Percentiles rank a stretch among this genome's conserved stretches.
These are phyloP conservation scores for Garcileccinum viscosum DNA, from an alignment of 1,284 basidiomycete species.

Conservation along the genomic window DNA sequence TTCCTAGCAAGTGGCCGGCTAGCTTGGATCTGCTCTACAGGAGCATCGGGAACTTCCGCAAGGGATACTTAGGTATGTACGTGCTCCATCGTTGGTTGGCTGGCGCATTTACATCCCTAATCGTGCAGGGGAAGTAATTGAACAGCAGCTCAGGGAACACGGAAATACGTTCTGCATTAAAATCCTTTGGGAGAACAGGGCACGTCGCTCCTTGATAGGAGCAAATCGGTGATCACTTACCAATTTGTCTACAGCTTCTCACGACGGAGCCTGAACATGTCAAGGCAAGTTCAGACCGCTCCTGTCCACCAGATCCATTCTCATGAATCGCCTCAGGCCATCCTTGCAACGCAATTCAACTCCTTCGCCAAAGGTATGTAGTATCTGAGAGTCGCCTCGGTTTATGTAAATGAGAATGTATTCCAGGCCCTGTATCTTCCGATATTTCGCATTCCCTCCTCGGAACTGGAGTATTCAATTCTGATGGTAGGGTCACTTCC, in stretches of 20 bases:
- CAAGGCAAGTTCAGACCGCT: constrained; percentile 34
- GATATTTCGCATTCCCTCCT: constrained; percentile 45
- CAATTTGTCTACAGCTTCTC: constrained; percentile 23
- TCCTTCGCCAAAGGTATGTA: constrained; percentile 49
- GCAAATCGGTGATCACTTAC: constrained; percentile 1
- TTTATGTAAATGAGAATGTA: constrained; percentile 15
- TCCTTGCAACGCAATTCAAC: constrained; percentile 48
- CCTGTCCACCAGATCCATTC: background rate
- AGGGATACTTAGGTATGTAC: constrained; percentile 43
- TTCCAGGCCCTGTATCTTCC: constrained; percentile 27
- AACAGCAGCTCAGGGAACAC: constrained; percentile 18
- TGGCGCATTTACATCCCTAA: background rate
- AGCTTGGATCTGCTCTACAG: constrained; percentile 38
- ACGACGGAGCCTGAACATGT: constrained; percentile 48
- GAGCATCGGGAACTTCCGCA: constrained; percentile 30
- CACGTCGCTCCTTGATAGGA: constrained; percentile 15
- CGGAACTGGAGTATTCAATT: constrained; percentile 65
- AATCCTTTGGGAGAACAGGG: constrained; percentile 42
- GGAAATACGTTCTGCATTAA: constrained; percentile 40
- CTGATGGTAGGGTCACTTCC: constrained; percentile 49
- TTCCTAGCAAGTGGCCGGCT: constrained; percentile 41
- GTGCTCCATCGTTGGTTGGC: background rate
- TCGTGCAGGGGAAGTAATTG: constrained; percentile 36
- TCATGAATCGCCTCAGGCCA: constrained; percentile 28
- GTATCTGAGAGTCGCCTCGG: background rate